Percentiles rank a stretch among this genome's conserved stretches.
Conservation (phyloP, 2,329 filamentous ascomycete genomes). For the Aspergillus intermedius region DNA sequence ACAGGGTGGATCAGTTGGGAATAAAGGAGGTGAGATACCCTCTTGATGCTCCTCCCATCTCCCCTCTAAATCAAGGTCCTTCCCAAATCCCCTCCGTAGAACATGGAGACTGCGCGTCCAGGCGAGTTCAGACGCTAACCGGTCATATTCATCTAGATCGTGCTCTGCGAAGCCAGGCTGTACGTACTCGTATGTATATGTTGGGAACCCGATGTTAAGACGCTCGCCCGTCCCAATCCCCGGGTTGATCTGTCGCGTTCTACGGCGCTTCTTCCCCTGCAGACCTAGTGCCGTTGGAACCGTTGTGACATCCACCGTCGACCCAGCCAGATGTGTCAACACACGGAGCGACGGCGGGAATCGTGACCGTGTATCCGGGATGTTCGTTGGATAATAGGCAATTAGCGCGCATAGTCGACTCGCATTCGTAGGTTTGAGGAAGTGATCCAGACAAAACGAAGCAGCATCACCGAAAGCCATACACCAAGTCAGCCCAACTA, state of each 20-base stretch:
- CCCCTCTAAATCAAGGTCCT: conserved; percentile 31
- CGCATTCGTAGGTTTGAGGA: conserved; percentile 50
- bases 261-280: conserved; percentile 45
- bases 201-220: conserved; percentile 25
- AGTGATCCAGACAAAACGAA: conserved; percentile 52
- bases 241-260: conserved; percentile 44
- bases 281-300: conserved; percentile 48
- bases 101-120: conserved; percentile 60
- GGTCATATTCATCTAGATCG: conserved; percentile 62
- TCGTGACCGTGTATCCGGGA: conserved; percentile 43
- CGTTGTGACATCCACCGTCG: conserved; percentile 43
- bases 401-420: conserved; percentile 50
- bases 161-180: conserved; percentile 64
- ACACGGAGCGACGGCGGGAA: conserved; percentile 40
- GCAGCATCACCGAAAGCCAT: conserved; percentile 58
- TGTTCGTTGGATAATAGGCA: conserved; percentile 57
- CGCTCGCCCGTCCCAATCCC: conserved; percentile 47
- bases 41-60: conserved; percentile 32
- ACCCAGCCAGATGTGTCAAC: conserved; percentile 52
- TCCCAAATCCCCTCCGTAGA: conserved; percentile 55
- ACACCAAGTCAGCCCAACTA: background rate
- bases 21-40: conserved; percentile 16
- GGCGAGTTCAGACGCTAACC: conserved; percentile 57
- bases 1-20: background rate
- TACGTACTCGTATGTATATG: conserved; percentile 50